These are phyloP conservation scores for Telfairia occidentalis DNA, from an alignment of 331 rosid species.

Conservation along the genomic window DNA sequence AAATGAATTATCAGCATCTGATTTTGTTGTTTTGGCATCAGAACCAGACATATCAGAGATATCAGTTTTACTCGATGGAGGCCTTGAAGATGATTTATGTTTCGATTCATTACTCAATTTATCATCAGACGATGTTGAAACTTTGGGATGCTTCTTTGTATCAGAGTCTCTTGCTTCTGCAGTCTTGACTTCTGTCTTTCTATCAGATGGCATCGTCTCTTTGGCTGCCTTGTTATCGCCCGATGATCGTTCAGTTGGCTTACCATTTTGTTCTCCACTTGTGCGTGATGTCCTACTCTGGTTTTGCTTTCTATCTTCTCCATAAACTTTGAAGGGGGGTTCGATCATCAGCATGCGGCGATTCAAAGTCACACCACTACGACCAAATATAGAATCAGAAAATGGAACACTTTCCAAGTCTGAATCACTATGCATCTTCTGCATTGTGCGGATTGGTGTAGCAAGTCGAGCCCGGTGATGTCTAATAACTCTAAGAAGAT, in stretches of 20 bases:
- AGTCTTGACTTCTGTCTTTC: constrained; percentile 32
- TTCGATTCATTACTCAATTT: constrained; percentile 28
- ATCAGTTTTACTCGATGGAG: constrained; percentile 15
- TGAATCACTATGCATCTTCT: constrained; percentile 51
- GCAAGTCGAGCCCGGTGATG: constrained; percentile 96
- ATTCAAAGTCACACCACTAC: constrained; percentile 32
- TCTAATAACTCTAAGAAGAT: constrained; percentile 90
- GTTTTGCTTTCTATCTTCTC: constrained; percentile 51
- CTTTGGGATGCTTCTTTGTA: constrained; percentile 30
- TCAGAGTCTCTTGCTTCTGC: constrained; percentile 24
- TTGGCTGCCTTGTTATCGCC: constrained; percentile 25
- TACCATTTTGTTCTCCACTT: constrained; percentile 46
- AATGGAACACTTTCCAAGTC: constrained; percentile 64
- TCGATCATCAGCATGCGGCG: constrained; percentile 71
- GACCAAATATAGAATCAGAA: constrained; percentile 45
- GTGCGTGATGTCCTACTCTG: constrained; percentile 28
- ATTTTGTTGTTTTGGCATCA: constrained; percentile 14
- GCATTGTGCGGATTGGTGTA: constrained; percentile 88
- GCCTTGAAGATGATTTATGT: constrained; percentile 25
- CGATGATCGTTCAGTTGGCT: constrained; percentile 28
- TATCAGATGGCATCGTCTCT: constrained; percentile 29
- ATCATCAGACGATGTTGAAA: constrained; percentile 22
- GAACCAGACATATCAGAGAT: constrained; percentile 26
- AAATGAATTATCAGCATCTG: not conserved
- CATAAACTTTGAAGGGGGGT: constrained; percentile 44